These are phyloP conservation scores for Boeremia exigua DNA, from an alignment of 2,329 filamentous ascomycete species.

Conservation along the genomic window DNA sequence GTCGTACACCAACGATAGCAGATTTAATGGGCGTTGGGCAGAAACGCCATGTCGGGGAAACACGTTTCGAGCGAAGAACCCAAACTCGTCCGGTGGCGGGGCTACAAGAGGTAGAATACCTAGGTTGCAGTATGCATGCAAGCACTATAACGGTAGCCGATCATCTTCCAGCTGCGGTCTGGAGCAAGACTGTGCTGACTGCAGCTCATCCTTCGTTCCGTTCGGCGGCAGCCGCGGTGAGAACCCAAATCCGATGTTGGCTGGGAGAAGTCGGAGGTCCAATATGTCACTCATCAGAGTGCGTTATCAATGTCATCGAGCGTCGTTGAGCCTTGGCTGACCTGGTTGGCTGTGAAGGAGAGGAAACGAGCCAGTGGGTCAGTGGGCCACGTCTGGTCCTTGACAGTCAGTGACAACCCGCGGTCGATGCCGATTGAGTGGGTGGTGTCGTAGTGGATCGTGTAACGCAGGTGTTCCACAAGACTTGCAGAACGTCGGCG, in stretches of 20 bases:
- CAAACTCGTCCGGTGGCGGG: not conserved
- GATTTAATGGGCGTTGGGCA: not conserved
- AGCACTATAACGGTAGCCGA: not conserved
- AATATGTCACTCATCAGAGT: not conserved
- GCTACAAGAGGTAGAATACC: not conserved
- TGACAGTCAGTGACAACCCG: not conserved
- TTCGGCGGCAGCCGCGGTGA: slow-evolving; percentile 9
- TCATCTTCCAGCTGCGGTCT: not conserved
- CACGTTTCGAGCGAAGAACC: not conserved
- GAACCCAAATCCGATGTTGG: not conserved
- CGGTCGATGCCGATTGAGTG: not conserved
- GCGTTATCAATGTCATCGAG: not conserved
- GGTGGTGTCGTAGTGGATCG: not conserved
- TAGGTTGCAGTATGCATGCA: not conserved
- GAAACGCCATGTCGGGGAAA: not conserved
- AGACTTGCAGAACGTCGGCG: not conserved
- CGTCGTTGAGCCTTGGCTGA: too few species aligned
- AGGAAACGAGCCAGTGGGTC: not conserved
- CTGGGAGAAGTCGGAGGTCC: not conserved
- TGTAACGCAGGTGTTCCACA: not conserved
- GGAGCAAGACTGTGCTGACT: slow-evolving; percentile 8
- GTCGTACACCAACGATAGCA: not conserved
- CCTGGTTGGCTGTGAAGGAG: not conserved
- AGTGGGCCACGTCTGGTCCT: not conserved
- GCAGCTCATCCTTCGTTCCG: slow-evolving; percentile 1